Evolutionary conservation across 805 yeast species (phyloP), one percentile per base, ranked within the genome.

Genomic region (Pichia cabralensis): DNA sequence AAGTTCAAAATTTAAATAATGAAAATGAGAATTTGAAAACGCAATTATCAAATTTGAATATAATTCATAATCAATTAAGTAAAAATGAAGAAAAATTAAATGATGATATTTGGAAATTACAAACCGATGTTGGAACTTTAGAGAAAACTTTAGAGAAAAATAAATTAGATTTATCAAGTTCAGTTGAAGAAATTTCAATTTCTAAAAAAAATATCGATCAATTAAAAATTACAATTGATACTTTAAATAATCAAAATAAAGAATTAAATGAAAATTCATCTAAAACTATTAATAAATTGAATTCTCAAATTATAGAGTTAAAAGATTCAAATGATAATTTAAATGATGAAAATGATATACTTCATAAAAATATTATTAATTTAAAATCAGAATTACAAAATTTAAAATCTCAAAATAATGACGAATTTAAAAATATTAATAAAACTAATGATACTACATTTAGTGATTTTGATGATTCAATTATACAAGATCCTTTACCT

Each of bases 21-120:
- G 74, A 71, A 32, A 53, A 61, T 27, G 60, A 60, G 11, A 53
- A 50, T 6, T 55, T 51, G 34, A 57, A 61, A 31, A 60, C 59
- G 25, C 45, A 55, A 53, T 31, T 64, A 53, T 41, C 55, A 52
- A 48, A 65, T 48, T 40, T 62, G 52, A 34, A 48, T 12, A 29
- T 53, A 13, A 41, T 59, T 14, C 56, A 57, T 38, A 52, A 50
- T 20, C 48, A 50, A 28, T 48, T 62, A 28, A 60, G 50, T 36
- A 52, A 54, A 8, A 58, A 58, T 37, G 78, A 76, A 49, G 67
- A 67, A 32, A 55, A 61, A 7, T 58, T 71, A 33, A 73, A 71
- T 48, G 84, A 79, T 47, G 60, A 67, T 30, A 78, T 76, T 48
- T 77, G 85, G 84, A 82, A 79, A 46, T 60, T 80, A 35, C 82